Conservation (phyloP, 2,329 filamentous ascomycete genomes). For the Cryoendolithus antarcticus region DNA sequence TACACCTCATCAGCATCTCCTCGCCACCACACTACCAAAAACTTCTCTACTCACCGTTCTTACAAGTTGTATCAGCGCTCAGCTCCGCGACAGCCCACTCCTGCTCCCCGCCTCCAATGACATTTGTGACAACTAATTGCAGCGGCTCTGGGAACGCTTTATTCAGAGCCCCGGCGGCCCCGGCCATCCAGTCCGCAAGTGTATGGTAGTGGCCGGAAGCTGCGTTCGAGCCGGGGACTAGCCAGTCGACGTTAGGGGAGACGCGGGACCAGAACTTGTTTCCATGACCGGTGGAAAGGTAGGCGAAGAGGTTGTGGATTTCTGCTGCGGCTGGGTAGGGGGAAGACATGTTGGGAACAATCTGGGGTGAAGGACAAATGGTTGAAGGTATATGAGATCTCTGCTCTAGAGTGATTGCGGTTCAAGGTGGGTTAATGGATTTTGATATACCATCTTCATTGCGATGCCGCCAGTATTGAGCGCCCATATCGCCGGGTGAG, state of each 20-base stretch:
- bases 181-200: too few relatives aligned
- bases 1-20: neutral
- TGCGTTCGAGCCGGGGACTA: constrained; percentile 17
- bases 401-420: too few relatives aligned
- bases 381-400: too few relatives aligned
- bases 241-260: constrained; percentile 16
- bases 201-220: constrained; percentile 13
- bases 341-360: constrained; percentile 1
- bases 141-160: constrained; percentile 12
- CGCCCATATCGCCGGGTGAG: too few relatives aligned
- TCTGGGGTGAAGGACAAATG: too few relatives aligned
- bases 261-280: constrained; percentile 17
- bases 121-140: constrained; percentile 14
- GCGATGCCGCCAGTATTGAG: too few relatives aligned
- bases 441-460: too few relatives aligned
- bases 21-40: neutral
- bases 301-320: constrained; percentile 12
- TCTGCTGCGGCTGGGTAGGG: constrained; percentile 11
- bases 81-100: constrained; percentile 18
- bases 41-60: constrained; percentile 13
- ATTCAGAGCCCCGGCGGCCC: too few relatives aligned
- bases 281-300: constrained; percentile 12
- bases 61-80: constrained; percentile 16
- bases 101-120: constrained; percentile 15
- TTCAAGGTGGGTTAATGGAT: too few relatives aligned